Base-by-base conservation (phyloP, 768 basidiomycete genomes). In the Dendrothele bispora region DNA sequence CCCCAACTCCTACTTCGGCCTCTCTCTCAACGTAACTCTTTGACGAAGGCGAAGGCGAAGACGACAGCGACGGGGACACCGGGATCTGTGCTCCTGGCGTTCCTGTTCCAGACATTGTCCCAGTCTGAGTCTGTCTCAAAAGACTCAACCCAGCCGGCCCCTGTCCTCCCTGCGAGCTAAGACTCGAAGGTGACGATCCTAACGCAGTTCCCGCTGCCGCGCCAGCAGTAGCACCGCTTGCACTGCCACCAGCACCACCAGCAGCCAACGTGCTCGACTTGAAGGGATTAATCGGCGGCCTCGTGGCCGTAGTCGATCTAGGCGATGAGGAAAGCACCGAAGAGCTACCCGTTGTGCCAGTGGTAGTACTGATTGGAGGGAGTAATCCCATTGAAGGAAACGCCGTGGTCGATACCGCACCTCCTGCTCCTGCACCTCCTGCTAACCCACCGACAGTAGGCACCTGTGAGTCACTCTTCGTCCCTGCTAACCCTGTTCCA, bases 241-340 rank as follows among this genome's bases (percentile, higher is more conserved):
- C 58, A 22, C 48, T 22, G 34, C 46, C 39, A 25, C 7, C 34
- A 25, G 52, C 39, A 35, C 41, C 52, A n/a, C n/a, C n/a, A n/a
- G n/a, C n/a, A 25, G 53, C 45, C 59, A 74, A 47, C 0, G 72
- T 72, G 46, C 67, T 70, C 17, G 64, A 57, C 45, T 74, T 74
- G 61, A 74, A 74, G 7, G 69, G 71, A 43, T 71, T 61, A 1
- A 68, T 63, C 2, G 60, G 43, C 66, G 55, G 17, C 55, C 59
- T 15, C 66, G 68, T 32, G 65, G 50, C 7, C 70, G 55, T 36
- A 71, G n/a, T 70, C 1, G 66, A 61, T 29, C 64, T 53, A 18
- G 57, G 61, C 39, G 28, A 57, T 39, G 45, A 45, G n/a, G 43
- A 21, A 24, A 21, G 25, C n/a, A 30, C 24, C 12, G 45, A 30